Percentiles rank a stretch among this genome's conserved stretches.
phyloP scores from a whole-genome alignment of 2,329 filamentous ascomycete species.

The Colletotrichum chlorophyti region DNA sequence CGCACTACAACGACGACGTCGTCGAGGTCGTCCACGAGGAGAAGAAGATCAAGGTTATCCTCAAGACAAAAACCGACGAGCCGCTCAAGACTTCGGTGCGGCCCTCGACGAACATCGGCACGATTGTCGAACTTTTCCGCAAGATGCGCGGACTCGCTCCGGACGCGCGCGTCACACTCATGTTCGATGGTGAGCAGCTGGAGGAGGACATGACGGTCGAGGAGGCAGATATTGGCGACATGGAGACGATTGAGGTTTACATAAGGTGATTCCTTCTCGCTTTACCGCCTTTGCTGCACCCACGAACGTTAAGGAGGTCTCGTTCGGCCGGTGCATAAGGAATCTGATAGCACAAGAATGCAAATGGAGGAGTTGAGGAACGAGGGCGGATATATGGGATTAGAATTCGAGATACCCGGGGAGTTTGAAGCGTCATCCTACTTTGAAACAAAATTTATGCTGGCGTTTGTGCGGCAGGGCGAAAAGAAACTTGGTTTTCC shows the following conservation, averaged over 20 bases:
- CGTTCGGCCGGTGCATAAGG: too few relatives aligned
- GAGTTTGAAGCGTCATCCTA: constrained; percentile 9
- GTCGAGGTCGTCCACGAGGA: constrained; percentile 34
- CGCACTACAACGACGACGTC: constrained; percentile 29
- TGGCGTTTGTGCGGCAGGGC: neutral
- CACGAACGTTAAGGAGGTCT: too few relatives aligned
- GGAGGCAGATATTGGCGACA: constrained; percentile 75
- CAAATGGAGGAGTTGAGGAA: neutral
- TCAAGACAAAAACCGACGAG: constrained; percentile 60
- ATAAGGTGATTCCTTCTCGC: constrained; percentile 46
- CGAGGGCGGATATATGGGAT: neutral
- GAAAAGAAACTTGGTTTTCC: neutral
- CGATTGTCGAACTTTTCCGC: constrained; percentile 69
- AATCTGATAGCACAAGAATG: neutral
- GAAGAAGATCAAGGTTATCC: constrained; percentile 55
- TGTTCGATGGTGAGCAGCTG: constrained; percentile 79
- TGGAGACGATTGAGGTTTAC: constrained; percentile 78
- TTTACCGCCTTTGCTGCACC: neutral
- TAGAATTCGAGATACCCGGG: constrained; percentile 25
- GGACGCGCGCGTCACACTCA: constrained; percentile 64
- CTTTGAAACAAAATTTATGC: neutral
- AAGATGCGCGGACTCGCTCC: constrained; percentile 56
- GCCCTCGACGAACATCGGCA: constrained; percentile 64
- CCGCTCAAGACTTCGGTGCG: constrained; percentile 58
- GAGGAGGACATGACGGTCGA: constrained; percentile 65